Evolutionary conservation across 495 filamentous ascomycete genomes (phyloP).

Genomic region (Penicillium coffeae): DNA sequence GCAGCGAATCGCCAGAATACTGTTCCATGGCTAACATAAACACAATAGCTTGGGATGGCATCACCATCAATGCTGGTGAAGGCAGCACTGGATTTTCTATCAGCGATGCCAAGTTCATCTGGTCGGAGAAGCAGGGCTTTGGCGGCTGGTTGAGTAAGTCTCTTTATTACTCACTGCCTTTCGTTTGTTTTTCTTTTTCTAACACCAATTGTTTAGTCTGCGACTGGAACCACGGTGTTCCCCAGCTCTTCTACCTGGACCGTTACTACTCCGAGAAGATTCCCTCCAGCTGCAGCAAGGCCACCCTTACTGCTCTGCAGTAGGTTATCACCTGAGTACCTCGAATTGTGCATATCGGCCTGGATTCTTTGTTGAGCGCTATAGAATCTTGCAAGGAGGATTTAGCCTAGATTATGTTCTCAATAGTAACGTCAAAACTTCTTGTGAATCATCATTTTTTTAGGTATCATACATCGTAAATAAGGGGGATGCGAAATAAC

Average conservation of each 20-base stretch:
- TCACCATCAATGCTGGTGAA: constrained; percentile 39
- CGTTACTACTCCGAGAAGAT: constrained; percentile 23
- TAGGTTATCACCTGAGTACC: background rate
- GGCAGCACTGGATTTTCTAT: constrained; percentile 38
- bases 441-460: background rate
- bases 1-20: too few relatives aligned
- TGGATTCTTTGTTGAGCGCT: background rate
- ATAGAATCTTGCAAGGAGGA: background rate
- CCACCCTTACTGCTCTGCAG: constrained; percentile 28
- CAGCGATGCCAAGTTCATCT: constrained; percentile 34
- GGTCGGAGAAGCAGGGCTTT: constrained; percentile 35
- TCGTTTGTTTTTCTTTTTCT: background rate
- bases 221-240: constrained; percentile 52
- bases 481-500: background rate
- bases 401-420: background rate
- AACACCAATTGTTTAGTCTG: constrained; percentile 45
- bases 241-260: constrained; percentile 51
- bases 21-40: background rate
- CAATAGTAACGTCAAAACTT: background rate
- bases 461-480: constrained; percentile 14
- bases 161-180: background rate
- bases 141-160: constrained; percentile 52
- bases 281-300: constrained; percentile 44
- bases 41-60: constrained; percentile 36
- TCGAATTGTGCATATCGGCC: background rate